phyloP scores from a whole-genome alignment of 768 basidiomycete species.

The Leccinellum albellum region DNA sequence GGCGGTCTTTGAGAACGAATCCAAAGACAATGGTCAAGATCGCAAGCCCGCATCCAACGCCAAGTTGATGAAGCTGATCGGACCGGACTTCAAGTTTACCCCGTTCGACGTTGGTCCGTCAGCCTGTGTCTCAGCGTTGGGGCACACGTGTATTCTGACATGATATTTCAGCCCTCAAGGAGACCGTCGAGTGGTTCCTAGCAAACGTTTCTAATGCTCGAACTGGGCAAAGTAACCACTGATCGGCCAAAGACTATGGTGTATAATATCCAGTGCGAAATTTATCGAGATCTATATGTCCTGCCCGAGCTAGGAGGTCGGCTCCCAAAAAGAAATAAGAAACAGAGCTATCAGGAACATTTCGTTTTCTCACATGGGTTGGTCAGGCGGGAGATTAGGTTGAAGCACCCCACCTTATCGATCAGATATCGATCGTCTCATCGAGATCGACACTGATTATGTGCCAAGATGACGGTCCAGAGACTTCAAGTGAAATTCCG shows the following conservation, averaged over 20 bases:
- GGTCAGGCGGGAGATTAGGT: too few species aligned
- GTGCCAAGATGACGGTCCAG: too few species aligned
- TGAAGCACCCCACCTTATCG: too few species aligned
- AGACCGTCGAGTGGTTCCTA: constrained; percentile 84
- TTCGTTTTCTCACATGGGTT: too few species aligned
- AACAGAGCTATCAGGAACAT: too few species aligned
- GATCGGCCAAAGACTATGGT: constrained; percentile 5
- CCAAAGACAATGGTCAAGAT: constrained; percentile 85
- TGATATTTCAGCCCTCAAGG: constrained; percentile 56
- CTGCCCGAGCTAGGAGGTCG: neutral
- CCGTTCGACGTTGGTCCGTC: constrained; percentile 77
- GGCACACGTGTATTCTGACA: neutral
- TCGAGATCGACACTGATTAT: too few species aligned
- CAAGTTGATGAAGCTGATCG: constrained; percentile 74
- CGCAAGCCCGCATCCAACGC: constrained; percentile 94
- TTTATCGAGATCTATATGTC: neutral
- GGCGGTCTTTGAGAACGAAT: constrained; percentile 67
- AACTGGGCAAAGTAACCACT: constrained; percentile 40
- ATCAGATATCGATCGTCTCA: too few species aligned
- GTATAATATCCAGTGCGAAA: constrained; percentile 2
- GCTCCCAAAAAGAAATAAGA: too few species aligned
- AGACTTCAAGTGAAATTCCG: too few species aligned
- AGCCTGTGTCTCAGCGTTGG: neutral
- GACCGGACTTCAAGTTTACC: constrained; percentile 77
- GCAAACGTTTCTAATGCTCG: constrained; percentile 74